Conservation (phyloP, 139 green algal species). For the Diplosphaera chodatii region DNA sequence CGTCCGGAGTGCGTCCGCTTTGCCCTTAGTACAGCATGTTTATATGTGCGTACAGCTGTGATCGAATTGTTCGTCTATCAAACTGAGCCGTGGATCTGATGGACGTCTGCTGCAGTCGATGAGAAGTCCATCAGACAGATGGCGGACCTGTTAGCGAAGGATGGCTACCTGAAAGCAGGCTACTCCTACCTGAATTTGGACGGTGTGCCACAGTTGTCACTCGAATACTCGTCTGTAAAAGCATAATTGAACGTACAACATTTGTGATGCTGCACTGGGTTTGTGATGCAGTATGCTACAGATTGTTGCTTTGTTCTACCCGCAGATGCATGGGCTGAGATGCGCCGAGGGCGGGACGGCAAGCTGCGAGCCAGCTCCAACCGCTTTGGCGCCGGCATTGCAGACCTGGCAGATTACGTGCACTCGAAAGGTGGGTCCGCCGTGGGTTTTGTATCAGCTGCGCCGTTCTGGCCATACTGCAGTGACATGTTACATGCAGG, state of each 20-base stretch:
- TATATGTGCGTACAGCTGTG: no score
- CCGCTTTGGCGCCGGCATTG: conserved; percentile 22
- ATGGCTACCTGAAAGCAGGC: conserved; percentile 27
- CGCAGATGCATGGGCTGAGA: conserved; percentile 16
- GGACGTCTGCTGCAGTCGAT: conserved; percentile 27
- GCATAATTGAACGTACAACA: no score
- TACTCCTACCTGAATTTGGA: conserved; percentile 31
- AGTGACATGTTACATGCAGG: no score
- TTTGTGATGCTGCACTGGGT: background rate
- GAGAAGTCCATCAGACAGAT: conserved; percentile 25
- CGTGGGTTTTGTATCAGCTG: no score
- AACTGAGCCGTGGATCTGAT: no score
- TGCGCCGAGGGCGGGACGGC: background rate
- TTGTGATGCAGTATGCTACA: background rate
- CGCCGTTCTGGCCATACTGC: background rate
- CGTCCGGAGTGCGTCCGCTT: conserved; percentile 10
- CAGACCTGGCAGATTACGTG: conserved; percentile 26
- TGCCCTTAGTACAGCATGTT: background rate
- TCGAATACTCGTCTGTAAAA: no score
- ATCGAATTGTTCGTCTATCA: no score
- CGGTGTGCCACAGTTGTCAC: no score
- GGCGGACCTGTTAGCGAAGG: conserved; percentile 26
- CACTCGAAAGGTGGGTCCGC: conserved; percentile 13
- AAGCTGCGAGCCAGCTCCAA: conserved; percentile 8
- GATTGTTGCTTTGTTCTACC: background rate